Percentiles rank a stretch among this genome's conserved stretches.
These are phyloP conservation scores for Forsythia suspensa DNA, from an alignment of 257 asterid genomes.

Conservation along the genomic window DNA sequence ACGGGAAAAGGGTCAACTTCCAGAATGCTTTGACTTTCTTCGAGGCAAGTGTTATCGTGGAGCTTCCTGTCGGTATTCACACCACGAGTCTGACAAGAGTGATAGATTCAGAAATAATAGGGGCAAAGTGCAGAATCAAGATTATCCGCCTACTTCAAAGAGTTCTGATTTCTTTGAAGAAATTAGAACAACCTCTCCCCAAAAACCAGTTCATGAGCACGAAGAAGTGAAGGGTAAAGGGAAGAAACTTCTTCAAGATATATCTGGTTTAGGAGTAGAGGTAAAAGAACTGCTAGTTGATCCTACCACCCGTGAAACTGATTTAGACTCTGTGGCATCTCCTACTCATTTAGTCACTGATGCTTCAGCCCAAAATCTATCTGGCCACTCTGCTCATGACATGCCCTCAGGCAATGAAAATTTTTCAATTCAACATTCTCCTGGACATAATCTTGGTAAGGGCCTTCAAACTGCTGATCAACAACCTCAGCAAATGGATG, in stretches of 20 bases:
- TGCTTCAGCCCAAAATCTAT: slow-evolving; percentile 29
- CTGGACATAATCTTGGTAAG: slow-evolving; percentile 30
- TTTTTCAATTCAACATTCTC: slow-evolving; percentile 33
- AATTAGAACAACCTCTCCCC: slow-evolving; percentile 26
- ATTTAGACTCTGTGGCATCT: slow-evolving; percentile 25
- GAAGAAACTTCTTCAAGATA: slow-evolving; percentile 25
- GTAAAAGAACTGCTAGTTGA: slow-evolving; percentile 30
- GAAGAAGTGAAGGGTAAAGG: slow-evolving; percentile 39
- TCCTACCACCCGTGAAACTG: slow-evolving; percentile 31
- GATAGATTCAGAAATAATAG: slow-evolving; percentile 51
- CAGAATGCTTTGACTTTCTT: slow-evolving; percentile 64
- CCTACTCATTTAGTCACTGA: slow-evolving; percentile 25
- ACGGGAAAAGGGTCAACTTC: slow-evolving; percentile 48
- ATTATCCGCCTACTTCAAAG: slow-evolving; percentile 33
- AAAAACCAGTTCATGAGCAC: slow-evolving; percentile 27
- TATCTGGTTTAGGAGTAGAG: slow-evolving; percentile 29
- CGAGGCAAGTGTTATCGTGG: slow-evolving; percentile 92
- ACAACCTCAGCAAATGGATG: slow-evolving; percentile 33
- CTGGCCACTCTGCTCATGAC: slow-evolving; percentile 33
- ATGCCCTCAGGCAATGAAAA: slow-evolving; percentile 23
- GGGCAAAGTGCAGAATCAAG: slow-evolving; percentile 49
- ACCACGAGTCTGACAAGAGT: slow-evolving; percentile 55
- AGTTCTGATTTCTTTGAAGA: slow-evolving; percentile 36
- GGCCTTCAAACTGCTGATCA: slow-evolving; percentile 40
- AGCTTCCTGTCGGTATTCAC: slow-evolving; percentile 69